phyloP scores from a whole-genome alignment of 1,284 basidiomycete genomes.

The Mycosarcoma mackinlayi region DNA sequence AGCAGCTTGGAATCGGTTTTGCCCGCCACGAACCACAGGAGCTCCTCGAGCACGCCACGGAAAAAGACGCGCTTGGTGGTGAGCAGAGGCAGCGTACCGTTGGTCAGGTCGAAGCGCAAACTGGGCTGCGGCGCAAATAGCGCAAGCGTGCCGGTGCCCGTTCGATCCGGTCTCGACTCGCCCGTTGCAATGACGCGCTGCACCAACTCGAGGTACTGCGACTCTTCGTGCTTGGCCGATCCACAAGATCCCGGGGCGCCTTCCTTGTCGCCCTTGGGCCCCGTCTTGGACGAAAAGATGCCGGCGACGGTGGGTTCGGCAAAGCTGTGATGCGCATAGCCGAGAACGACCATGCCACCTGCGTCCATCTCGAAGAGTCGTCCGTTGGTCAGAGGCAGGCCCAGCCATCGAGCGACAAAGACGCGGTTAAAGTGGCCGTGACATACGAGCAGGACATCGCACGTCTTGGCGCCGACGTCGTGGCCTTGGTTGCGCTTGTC shows the following conservation, averaged over 20 bases:
- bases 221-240: conserved; percentile 55
- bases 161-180: conserved; percentile 58
- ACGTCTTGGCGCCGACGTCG: conserved; percentile 43
- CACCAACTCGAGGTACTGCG: conserved; percentile 65
- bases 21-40: conserved; percentile 93
- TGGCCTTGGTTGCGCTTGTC: conserved; percentile 45
- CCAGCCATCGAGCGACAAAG: conserved; percentile 65
- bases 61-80: conserved; percentile 96
- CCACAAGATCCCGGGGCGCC: conserved; percentile 14
- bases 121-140: conserved; percentile 63
- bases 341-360: conserved; percentile 63
- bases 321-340: conserved; percentile 64
- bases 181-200: conserved; percentile 57
- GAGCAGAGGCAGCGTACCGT: conserved; percentile 78
- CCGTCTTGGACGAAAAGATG: conserved; percentile 62
- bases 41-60: conserved; percentile 90
- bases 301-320: conserved; percentile 63
- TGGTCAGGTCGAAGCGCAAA: conserved; percentile 56
- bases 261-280: conserved; percentile 34
- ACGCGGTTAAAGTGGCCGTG: conserved; percentile 66
- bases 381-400: conserved; percentile 55
- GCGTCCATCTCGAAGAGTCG: conserved; percentile 63
- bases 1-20: conserved; percentile 84
- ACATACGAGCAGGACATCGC: conserved; percentile 63
- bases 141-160: conserved; percentile 65